Base-by-base conservation (phyloP, 2,329 filamentous ascomycete genomes). In the Ophiocordyceps unilateralis region DNA sequence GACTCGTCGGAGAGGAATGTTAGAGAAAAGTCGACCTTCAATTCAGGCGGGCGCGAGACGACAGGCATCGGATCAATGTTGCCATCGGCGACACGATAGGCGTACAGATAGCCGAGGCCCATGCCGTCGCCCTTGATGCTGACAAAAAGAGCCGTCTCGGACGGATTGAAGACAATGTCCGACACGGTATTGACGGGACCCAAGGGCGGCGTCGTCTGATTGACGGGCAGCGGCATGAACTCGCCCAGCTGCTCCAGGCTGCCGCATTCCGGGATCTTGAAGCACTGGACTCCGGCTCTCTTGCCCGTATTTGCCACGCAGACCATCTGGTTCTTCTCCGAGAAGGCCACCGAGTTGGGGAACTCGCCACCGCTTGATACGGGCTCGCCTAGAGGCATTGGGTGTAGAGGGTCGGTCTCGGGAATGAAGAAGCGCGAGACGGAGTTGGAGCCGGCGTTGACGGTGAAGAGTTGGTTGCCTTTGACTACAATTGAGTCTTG, bases 331-430 rank as follows among this genome's bases (percentile, higher is more conserved):
- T 43, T 23, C 39, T 43, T 41, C 6, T 32, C 26, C 20, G 44
- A 45, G 37, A 41, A 45, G 22, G 44, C 44, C 15, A 45, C 30
- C 10, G 37, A 41, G 38, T 39, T 45, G 38, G 44, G 44, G n/a
- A 43, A 34, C 14, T 42, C 38, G 37, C 44, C 44, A 5, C 21
- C 37, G 10, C 39, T 41, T 5, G 34, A 15, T 24, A 41, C 38
- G 38, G 38, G 38, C 15, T 36, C n/a, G 28, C 22, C 28, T 14
- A 43, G 5, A 37, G 40, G 44, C 12, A 22, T 20, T 2, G 44
- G 44, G 23, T 41, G 38, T 10, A 36, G n/a, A 3, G 44, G 41
- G 20, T 45, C 41, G 12, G 20, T 23, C 7, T 34, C 3, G 22
- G 41, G n/a, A 20, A 45, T 45, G 41, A 23, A 26, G 37, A 45